phyloP scores from a whole-genome alignment of 305 asterid genomes.

The Galium porrigens region DNA sequence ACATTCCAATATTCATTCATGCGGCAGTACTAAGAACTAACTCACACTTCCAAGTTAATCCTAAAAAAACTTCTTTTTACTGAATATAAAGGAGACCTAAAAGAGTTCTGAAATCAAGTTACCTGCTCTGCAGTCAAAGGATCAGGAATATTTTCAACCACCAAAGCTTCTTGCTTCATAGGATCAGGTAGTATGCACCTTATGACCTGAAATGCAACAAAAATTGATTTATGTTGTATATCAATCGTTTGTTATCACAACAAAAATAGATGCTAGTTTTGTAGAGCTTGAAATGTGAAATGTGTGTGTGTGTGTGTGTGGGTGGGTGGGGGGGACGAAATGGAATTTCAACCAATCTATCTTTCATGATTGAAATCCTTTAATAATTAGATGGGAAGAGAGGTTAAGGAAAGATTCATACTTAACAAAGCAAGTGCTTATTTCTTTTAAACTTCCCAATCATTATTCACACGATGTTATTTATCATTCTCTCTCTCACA shows the following conservation, averaged over 20 bases:
- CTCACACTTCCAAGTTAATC: neutral
- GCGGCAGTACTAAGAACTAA: neutral
- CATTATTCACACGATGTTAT: neutral
- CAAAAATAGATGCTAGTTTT: neutral
- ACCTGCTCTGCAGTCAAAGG: conserved; percentile 96
- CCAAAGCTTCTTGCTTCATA: conserved; percentile 66
- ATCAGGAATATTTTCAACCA: conserved; percentile 70
- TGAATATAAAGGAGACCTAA: neutral
- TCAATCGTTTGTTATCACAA: neutral
- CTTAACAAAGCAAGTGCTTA: neutral
- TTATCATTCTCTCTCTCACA: neutral
- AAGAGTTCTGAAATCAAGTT: neutral
- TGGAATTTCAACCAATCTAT: neutral
- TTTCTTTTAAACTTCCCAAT: neutral
- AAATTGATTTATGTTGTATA: neutral
- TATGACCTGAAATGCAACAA: conserved; percentile 41
- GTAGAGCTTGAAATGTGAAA: neutral
- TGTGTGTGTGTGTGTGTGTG: too few species aligned
- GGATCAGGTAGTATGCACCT: conserved; percentile 65
- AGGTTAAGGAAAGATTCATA: neutral
- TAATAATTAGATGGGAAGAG: neutral
- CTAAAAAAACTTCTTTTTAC: neutral
- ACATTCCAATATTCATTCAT: neutral
- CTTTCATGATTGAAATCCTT: neutral
- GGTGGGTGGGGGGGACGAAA: neutral